Conservation (phyloP, 2,329 filamentous ascomycete species). For the Xylaria sp. region DNA sequence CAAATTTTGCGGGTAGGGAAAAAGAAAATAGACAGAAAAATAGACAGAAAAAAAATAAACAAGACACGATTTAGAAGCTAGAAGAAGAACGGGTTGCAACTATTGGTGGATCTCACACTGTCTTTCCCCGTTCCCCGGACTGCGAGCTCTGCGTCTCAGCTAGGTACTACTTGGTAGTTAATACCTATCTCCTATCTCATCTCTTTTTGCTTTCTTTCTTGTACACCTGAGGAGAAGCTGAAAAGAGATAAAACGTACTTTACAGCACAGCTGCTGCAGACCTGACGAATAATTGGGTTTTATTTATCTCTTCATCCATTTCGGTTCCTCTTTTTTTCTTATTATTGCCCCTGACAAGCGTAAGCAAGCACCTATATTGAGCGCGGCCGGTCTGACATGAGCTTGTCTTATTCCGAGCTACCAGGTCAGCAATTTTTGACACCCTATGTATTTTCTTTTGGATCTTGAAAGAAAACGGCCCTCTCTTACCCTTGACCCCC, state of each 20-base stretch:
- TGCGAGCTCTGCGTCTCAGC: slow-evolving; percentile 27
- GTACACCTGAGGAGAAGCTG: slow-evolving; percentile 21
- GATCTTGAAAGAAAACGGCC: slow-evolving; percentile 31
- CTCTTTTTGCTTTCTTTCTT: neutral
- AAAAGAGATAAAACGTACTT: slow-evolving; percentile 13
- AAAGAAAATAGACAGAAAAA: neutral
- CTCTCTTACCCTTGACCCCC: neutral
- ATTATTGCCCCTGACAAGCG: neutral
- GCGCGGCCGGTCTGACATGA: slow-evolving; percentile 25
- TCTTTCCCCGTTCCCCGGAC: slow-evolving; percentile 17
- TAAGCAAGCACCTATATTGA: slow-evolving; percentile 1
- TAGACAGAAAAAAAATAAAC: slow-evolving; percentile 10
- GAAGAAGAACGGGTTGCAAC: neutral
- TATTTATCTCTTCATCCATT: neutral
- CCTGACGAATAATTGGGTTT: slow-evolving; percentile 13
- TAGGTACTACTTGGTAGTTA: neutral
- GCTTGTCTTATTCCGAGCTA: neutral
- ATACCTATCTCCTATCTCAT: neutral
- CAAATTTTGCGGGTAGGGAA: neutral
- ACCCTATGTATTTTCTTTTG: neutral
- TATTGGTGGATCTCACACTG: neutral
- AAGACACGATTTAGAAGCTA: neutral
- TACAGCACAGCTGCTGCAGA: slow-evolving; percentile 18
- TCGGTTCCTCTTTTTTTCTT: neutral
- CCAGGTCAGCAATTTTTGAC: no score